Evolutionary conservation across 2,329 filamentous ascomycete genomes (phyloP).

Genomic region (Scopulariopsis brevicaulis): DNA sequence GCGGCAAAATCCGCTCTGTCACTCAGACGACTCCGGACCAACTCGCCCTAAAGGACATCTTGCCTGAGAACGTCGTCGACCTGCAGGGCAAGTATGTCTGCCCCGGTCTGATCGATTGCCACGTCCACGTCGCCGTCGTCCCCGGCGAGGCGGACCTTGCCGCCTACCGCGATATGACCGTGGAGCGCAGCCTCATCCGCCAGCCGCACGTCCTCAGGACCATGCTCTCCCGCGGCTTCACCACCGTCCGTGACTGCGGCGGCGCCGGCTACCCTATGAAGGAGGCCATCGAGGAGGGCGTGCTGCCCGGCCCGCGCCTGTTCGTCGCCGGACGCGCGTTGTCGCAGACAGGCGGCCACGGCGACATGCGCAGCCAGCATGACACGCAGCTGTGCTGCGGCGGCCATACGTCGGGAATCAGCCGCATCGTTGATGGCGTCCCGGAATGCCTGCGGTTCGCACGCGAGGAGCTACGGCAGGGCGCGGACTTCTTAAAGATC

Average conservation of each 20-base stretch:
- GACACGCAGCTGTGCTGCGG: neutral
- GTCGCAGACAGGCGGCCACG: neutral
- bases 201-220: neutral
- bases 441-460: neutral
- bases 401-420: neutral
- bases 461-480: neutral
- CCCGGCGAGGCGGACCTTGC: neutral
- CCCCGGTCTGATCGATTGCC: neutral
- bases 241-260: neutral
- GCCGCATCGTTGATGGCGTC: neutral
- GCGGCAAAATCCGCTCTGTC: neutral
- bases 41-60: neutral
- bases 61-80: neutral
- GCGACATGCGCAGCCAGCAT: neutral
- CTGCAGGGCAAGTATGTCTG: neutral
- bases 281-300: neutral
- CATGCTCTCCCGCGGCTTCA: neutral
- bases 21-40: neutral
- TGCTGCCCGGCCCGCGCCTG: neutral
- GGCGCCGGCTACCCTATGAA: neutral
- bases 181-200: neutral
- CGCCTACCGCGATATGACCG: neutral
- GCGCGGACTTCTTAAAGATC: neutral
- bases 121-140: neutral
- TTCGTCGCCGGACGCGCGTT: neutral